phyloP scores from a whole-genome alignment of 1,284 basidiomycete species.

The Anthracocystis walkeri region DNA sequence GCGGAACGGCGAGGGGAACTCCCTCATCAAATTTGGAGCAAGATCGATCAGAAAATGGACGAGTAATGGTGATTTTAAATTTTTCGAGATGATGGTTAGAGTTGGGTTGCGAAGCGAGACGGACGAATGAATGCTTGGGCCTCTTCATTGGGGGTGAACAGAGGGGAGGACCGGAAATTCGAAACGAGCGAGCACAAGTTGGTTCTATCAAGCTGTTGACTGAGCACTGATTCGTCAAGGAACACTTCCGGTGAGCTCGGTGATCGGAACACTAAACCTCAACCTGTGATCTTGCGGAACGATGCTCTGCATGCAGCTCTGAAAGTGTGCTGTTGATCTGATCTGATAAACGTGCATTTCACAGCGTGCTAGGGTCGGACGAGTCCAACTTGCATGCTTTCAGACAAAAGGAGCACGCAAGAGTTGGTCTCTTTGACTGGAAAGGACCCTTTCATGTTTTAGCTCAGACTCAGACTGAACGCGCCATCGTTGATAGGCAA shows the following conservation, averaged over 20 bases:
- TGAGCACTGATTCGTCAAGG: no score
- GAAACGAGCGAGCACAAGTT: no score
- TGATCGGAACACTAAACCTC: no score
- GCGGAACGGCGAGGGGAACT: neutral
- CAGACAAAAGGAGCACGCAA: constrained; percentile 2
- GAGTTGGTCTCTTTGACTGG: neutral
- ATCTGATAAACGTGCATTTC: constrained; percentile 5
- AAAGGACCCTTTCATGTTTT: neutral
- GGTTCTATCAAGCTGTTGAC: no score
- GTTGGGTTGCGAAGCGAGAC: no score
- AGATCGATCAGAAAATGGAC: constrained; percentile 13
- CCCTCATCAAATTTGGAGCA: constrained; percentile 4
- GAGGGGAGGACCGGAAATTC: no score
- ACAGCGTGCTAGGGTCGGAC: neutral
- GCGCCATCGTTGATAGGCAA: neutral
- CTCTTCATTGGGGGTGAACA: no score
- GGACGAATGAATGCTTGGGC: no score
- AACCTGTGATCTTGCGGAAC: no score
- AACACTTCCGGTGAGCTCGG: no score
- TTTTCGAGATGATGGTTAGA: constrained; percentile 9
- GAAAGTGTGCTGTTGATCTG: neutral
- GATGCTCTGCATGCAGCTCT: no score
- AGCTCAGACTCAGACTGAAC: constrained; percentile 8
- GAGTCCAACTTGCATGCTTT: constrained; percentile 13
- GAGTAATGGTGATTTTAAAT: constrained; percentile 5